phyloP scores from a whole-genome alignment of 2,329 filamentous ascomycete species.

The Aspergillus oerlinghausenensis region DNA sequence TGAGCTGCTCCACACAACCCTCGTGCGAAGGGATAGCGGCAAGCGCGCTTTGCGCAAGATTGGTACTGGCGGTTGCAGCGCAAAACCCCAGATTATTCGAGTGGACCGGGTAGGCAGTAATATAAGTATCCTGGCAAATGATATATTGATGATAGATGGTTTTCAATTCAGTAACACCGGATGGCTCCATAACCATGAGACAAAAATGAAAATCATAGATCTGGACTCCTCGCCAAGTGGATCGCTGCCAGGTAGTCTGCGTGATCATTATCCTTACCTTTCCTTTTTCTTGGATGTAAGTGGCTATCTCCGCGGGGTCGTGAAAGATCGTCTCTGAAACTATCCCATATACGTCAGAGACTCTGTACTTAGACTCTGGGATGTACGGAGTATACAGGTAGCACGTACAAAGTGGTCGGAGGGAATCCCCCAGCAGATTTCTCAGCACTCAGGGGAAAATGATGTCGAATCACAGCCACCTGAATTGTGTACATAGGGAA shows the following conservation, averaged over 20 bases:
- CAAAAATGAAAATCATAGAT: conserved; percentile 2
- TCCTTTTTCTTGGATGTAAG: background rate
- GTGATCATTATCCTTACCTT: background rate
- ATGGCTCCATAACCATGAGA: background rate
- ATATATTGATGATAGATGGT: too few relatives aligned
- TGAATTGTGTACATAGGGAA: background rate
- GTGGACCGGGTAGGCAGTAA: background rate
- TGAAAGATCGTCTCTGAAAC: background rate
- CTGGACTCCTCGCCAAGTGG: conserved; percentile 6
- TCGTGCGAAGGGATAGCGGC: conserved; percentile 21
- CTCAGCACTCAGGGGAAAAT: background rate
- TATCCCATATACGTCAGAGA: background rate
- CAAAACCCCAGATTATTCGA: conserved; percentile 25
- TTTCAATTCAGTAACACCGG: background rate
- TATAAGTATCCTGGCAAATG: background rate
- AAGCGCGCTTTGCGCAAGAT: conserved; percentile 37
- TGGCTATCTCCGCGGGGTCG: background rate
- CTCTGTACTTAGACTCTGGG: background rate
- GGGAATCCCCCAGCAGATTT: background rate
- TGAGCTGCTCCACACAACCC: background rate
- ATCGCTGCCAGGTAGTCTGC: conserved; percentile 2
- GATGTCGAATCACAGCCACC: background rate
- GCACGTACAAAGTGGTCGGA: background rate
- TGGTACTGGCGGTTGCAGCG: conserved; percentile 29
- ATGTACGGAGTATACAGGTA: background rate